phyloP scores from a whole-genome alignment of 768 basidiomycete genomes.

The Mycena polygramma region DNA sequence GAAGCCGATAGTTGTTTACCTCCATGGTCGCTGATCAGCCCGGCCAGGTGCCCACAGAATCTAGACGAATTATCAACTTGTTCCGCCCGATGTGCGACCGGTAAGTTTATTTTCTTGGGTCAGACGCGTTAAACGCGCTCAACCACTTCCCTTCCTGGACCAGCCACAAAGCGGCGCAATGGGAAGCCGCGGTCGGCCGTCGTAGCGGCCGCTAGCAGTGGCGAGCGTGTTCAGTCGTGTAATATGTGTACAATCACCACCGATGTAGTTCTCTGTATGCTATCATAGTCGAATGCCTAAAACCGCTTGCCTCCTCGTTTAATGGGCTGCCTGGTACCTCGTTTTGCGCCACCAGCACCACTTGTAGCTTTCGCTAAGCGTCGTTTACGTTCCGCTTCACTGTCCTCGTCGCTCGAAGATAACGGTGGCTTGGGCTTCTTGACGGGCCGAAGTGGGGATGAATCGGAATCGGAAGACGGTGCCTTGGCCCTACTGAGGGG shows the following conservation, averaged over 20 bases:
- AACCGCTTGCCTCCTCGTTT: constrained; percentile 84
- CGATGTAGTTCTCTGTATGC: background rate
- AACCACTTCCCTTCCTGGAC: no score
- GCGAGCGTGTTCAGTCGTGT: background rate
- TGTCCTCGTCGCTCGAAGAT: constrained; percentile 68
- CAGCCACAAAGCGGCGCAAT: constrained; percentile 33
- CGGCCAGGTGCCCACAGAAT: constrained; percentile 15
- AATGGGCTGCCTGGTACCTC: constrained; percentile 78
- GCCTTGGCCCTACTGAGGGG: constrained; percentile 42
- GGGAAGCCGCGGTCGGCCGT: constrained; percentile 34
- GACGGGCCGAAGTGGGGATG: constrained; percentile 62
- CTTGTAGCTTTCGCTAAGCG: constrained; percentile 39
- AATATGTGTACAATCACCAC: constrained; percentile 10
- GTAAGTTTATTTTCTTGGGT: no score
- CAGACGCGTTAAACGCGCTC: no score
- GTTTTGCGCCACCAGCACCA: constrained; percentile 51
- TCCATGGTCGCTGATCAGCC: background rate
- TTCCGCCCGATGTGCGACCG: constrained; percentile 37
- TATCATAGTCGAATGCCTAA: constrained; percentile 49
- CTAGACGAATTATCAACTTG: constrained; percentile 33
- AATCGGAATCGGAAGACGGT: constrained; percentile 61
- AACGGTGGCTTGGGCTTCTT: constrained; percentile 62
- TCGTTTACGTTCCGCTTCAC: constrained; percentile 63
- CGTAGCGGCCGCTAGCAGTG: constrained; percentile 23
- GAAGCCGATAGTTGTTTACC: background rate